Base-by-base conservation (phyloP, 495 filamentous ascomycete genomes). In the Hyaloscypha finlandica region DNA sequence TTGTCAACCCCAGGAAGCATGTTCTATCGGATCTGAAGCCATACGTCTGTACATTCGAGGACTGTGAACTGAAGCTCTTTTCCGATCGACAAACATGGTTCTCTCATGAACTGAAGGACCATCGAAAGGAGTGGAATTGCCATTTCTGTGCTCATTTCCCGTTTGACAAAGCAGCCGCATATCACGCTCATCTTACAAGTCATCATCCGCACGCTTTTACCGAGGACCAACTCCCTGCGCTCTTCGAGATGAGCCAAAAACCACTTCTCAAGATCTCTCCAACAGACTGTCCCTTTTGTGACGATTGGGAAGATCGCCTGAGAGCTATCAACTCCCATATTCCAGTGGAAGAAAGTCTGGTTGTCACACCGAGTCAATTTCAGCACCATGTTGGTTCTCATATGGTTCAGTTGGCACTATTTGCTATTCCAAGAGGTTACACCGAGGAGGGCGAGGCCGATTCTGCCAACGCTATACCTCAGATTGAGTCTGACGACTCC, bases 371-470 rank as follows among this genome's bases (percentile, higher is more conserved):
- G 37, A 69, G 68, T 32, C 58, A 63, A 48, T 76, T 75, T 66
- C 64, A 71, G 56, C 68, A 72, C 12, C 77, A 78, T 63, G 69
- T 78, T 0, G 77, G 75, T 37, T 69, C 69, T 8, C 77, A 78
- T 59, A 69, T 77, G 31, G 74, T 75, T 31, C 74, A 78, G 59
- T 68, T 78, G 20, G 70, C 77, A 6, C 58, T 78, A 29, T 78
- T 78, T 68, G 74, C 72, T 11, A 70, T 78, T 52, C 74, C 77
- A 16, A 52, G 61, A 25, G 61, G 66, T 19, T 53, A 55, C 54
- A 64, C 37, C 37, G 66, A 64, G 30, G 35, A 59, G 4, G 52
- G 59, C 16, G 55, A 63, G 6, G 59, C 65, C 8, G 59, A 58
- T 59, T 68, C 65, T 16, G 48, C 39, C 4, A 33, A 14, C 16